A percentile compares a stretch with the other conserved stretches of the same genome.
Conservation (phyloP, 2,329 filamentous ascomycete species). For the Penicillium nordicum region DNA sequence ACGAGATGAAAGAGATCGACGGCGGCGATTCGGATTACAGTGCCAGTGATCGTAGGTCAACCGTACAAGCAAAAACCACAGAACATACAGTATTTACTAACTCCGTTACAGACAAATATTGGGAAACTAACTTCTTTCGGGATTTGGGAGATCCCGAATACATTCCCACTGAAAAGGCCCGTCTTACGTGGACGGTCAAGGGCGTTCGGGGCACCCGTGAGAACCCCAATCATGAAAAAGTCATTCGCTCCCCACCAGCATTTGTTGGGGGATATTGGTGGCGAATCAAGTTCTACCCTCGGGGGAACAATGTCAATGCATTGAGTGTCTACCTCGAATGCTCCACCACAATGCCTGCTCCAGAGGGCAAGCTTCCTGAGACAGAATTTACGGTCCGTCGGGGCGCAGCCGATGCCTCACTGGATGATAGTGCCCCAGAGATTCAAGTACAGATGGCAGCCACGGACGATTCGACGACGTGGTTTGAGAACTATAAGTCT, state of each 20-base stretch:
- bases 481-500: slow-evolving; percentile 32
- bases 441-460: slow-evolving; percentile 30
- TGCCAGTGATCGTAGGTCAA: slow-evolving; percentile 51
- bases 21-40: slow-evolving; percentile 48
- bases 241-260: slow-evolving; percentile 58
- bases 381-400: slow-evolving; percentile 42
- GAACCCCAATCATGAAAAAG: slow-evolving; percentile 54
- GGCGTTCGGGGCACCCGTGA: slow-evolving; percentile 60
- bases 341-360: slow-evolving; percentile 47
- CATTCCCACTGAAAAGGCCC: slow-evolving; percentile 50
- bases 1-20: slow-evolving; percentile 58
- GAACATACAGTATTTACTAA: slow-evolving; percentile 2
- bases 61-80: neutral
- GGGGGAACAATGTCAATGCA: slow-evolving; percentile 57
- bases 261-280: slow-evolving; percentile 60
- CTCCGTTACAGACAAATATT: slow-evolving; percentile 48
- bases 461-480: slow-evolving; percentile 28
- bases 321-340: slow-evolving; percentile 62
- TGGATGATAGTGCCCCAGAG: slow-evolving; percentile 33
- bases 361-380: slow-evolving; percentile 37
- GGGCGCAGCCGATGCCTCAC: slow-evolving; percentile 35
- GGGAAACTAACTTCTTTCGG: slow-evolving; percentile 56
- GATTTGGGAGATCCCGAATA: slow-evolving; percentile 59
- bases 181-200: slow-evolving; percentile 58
- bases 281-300: slow-evolving; percentile 64